These are phyloP conservation scores for Penicillium paxilli DNA, from an alignment of 495 filamentous ascomycete genomes.

Conservation along the genomic window DNA sequence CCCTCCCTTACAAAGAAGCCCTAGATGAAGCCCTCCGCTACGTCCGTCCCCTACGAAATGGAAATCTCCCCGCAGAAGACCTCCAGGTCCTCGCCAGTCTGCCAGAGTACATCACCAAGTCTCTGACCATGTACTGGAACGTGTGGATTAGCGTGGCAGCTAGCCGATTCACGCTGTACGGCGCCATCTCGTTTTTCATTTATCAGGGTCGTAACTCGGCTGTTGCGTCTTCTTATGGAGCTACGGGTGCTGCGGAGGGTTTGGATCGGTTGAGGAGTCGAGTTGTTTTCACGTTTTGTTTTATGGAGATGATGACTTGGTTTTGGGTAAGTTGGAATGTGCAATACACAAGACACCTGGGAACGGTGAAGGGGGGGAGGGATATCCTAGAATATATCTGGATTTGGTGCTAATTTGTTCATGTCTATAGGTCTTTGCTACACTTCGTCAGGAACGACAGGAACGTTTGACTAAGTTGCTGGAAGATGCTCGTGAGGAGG, in stretches of 20 bases:
- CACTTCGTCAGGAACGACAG: conserved; percentile 46
- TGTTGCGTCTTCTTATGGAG: conserved; percentile 30
- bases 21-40: conserved; percentile 34
- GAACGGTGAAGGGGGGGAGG: too few species aligned
- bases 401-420: conserved; percentile 29
- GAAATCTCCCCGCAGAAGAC: conserved; percentile 27
- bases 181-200: conserved; percentile 64
- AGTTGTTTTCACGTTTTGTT: conserved; percentile 79
- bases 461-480: conserved; percentile 36
- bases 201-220: conserved; percentile 57
- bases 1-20: conserved; percentile 43
- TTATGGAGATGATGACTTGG: conserved; percentile 83
- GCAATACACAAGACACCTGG: neutral
- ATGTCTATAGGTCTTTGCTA: conserved; percentile 51
- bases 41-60: conserved; percentile 27
- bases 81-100: conserved; percentile 40
- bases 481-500: conserved; percentile 29
- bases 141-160: conserved; percentile 75
- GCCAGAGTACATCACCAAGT: conserved; percentile 30
- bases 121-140: conserved; percentile 57
- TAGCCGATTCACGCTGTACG: conserved; percentile 65
- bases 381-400: too few species aligned
- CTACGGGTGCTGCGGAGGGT: conserved; percentile 23
- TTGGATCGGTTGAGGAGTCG: conserved; percentile 71
- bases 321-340: conserved; percentile 65